Conservation (phyloP, 192 early-diverging fungal species). For the Spizellomyces punctatus region DNA sequence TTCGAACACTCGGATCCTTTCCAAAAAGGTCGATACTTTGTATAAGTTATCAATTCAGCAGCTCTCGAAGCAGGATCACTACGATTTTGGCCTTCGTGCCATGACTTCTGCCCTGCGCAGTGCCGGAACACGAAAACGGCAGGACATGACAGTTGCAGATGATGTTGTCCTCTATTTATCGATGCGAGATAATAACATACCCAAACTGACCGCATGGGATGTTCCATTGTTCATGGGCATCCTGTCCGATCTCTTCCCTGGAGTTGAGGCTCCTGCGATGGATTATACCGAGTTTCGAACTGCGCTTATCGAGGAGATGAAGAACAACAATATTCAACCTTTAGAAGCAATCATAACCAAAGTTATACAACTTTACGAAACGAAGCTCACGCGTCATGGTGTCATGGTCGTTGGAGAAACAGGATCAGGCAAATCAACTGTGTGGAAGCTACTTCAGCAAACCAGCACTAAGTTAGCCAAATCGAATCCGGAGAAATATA, state of each 20-base stretch:
- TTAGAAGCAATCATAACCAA: constrained; percentile 49
- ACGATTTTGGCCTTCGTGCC: constrained; percentile 61
- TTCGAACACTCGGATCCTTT: constrained; percentile 53
- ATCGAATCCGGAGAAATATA: constrained; percentile 41
- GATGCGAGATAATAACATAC: constrained; percentile 62
- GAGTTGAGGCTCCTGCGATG: constrained; percentile 44
- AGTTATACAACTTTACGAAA: constrained; percentile 62
- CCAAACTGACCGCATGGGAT: constrained; percentile 63
- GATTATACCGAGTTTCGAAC: constrained; percentile 57
- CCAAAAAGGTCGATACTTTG: constrained; percentile 62
- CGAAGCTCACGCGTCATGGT: constrained; percentile 56
- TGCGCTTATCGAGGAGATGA: constrained; percentile 57
- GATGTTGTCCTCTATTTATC: constrained; percentile 55
- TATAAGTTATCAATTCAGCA: constrained; percentile 64
- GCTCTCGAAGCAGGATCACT: constrained; percentile 66
- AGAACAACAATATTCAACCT: constrained; percentile 41
- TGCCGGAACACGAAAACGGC: constrained; percentile 52
- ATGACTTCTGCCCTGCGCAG: constrained; percentile 53
- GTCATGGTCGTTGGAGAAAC: constrained; percentile 66
- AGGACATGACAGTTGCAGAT: constrained; percentile 49
- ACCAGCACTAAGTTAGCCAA: constrained; percentile 50
- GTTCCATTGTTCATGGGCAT: constrained; percentile 63
- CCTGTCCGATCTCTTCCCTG: constrained; percentile 61
- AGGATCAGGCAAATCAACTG: constrained; percentile 57
- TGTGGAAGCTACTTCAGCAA: constrained; percentile 55